These are phyloP conservation scores for Pythium insidiosum DNA, from an alignment of 352 stramenopile species.

Conservation along the genomic window DNA sequence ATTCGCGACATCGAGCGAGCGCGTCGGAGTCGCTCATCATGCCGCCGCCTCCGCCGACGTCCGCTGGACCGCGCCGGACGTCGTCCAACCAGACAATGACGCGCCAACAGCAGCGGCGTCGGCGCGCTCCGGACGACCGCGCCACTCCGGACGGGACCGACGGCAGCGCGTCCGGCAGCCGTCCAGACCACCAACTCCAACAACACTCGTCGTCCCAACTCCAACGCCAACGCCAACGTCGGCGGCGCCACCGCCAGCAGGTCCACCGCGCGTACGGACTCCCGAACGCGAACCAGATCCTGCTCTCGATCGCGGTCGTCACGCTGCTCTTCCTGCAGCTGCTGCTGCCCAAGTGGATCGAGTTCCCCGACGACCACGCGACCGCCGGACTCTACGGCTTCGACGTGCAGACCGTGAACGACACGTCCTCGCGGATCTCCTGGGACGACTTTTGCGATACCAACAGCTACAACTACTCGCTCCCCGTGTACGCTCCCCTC, in stretches of 20 bases:
- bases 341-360: constrained; percentile 53
- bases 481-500: constrained; percentile 12
- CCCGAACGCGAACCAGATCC: constrained; percentile 82
- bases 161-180: too few species aligned
- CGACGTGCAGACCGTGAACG: constrained; percentile 22
- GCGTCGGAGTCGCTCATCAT: too few species aligned
- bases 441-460: constrained; percentile 50
- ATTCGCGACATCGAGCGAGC: too few species aligned
- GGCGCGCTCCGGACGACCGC: too few species aligned
- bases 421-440: constrained; percentile 27
- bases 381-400: constrained; percentile 56
- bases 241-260: too few species aligned
- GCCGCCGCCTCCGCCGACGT: too few species aligned
- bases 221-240: too few species aligned
- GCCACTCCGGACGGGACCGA: too few species aligned
- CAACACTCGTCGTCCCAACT: not conserved
- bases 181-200: not conserved
- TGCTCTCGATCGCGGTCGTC: constrained; percentile 46
- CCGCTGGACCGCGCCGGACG: too few species aligned
- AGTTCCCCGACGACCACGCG: constrained; percentile 26
- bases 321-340: constrained; percentile 55
- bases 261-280: constrained; percentile 64
- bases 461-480: constrained; percentile 13
- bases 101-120: too few species aligned
- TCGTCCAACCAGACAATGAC: too few species aligned